Percentiles rank a stretch among this genome's conserved stretches.
phyloP scores from a whole-genome alignment of 192 early-diverging fungal genomes.

The Endogone sp. region DNA sequence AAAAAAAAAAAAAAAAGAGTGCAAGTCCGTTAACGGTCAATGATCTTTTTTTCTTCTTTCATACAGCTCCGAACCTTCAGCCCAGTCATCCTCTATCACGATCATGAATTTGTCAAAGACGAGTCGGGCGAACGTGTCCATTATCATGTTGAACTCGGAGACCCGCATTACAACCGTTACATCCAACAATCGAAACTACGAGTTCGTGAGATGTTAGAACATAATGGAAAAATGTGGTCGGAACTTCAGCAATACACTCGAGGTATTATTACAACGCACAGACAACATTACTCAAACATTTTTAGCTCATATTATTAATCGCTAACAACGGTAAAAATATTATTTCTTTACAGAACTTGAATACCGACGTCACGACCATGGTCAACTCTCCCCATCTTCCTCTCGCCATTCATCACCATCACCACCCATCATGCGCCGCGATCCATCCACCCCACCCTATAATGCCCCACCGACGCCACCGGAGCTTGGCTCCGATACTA shows the following conservation, averaged over 20 bases:
- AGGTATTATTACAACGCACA: neutral
- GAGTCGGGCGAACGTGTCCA: slow-evolving; percentile 20
- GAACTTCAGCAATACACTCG: neutral
- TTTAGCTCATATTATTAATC: neutral
- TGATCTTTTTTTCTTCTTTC: slow-evolving; percentile 3
- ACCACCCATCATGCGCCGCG: neutral
- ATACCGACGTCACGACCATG: neutral
- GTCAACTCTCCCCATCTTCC: neutral
- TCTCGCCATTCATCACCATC: neutral
- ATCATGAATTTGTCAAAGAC: slow-evolving; percentile 23
- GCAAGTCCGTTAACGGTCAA: no score
- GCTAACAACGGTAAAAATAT: neutral
- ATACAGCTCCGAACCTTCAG: slow-evolving; percentile 29
- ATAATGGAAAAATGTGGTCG: slow-evolving; percentile 27
- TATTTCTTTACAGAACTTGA: neutral
- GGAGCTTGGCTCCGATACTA: neutral
- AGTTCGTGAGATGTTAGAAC: slow-evolving; percentile 27
- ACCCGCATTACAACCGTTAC: slow-evolving; percentile 21
- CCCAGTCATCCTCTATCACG: slow-evolving; percentile 34
- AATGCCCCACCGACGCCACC: neutral
- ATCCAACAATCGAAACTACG: slow-evolving; percentile 21
- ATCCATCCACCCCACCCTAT: neutral
- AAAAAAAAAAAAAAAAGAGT: no score
- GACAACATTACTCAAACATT: neutral
- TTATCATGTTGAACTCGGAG: slow-evolving; percentile 21